Conservation (phyloP, 495 filamentous ascomycete species). For the Talaromyces proteolyticus region DNA sequence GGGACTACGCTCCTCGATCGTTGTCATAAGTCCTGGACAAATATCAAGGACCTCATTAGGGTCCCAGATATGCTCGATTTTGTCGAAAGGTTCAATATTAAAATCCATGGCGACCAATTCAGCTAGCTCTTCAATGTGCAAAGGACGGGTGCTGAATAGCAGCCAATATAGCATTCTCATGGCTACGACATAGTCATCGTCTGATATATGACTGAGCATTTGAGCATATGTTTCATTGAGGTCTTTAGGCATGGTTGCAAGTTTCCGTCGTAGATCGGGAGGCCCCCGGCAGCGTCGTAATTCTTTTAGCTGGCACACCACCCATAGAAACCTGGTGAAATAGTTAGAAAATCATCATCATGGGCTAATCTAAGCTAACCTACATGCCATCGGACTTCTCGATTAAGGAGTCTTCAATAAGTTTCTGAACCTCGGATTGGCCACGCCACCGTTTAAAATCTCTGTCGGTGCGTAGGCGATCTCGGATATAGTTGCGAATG, state of each 20-base stretch:
- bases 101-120: background rate
- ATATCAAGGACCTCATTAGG: slow-evolving; percentile 10
- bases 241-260: slow-evolving; percentile 18
- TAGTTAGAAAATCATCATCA: background rate
- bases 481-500: slow-evolving; percentile 16
- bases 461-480: slow-evolving; percentile 6
- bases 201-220: slow-evolving; percentile 18
- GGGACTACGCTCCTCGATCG: background rate
- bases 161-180: slow-evolving; percentile 21
- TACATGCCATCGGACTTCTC: slow-evolving; percentile 22
- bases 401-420: slow-evolving; percentile 13
- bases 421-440: slow-evolving; percentile 6
- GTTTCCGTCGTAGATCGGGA: slow-evolving; percentile 6
- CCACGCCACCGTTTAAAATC: slow-evolving; percentile 14
- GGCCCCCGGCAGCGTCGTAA: slow-evolving; percentile 13
- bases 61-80: slow-evolving; percentile 1
- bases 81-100: slow-evolving; percentile 4
- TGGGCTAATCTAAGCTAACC: background rate
- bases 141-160: slow-evolving; percentile 12
- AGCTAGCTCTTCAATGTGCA: slow-evolving; percentile 14
- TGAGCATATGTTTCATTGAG: slow-evolving; percentile 28
- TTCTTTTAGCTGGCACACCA: slow-evolving; percentile 22
- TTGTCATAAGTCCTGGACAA: slow-evolving; percentile 12
- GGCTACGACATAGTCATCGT: slow-evolving; percentile 9
- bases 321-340: slow-evolving; percentile 29